Base-by-base conservation (phyloP, 2,329 filamentous ascomycete species). In the Sporothrix pallida region DNA sequence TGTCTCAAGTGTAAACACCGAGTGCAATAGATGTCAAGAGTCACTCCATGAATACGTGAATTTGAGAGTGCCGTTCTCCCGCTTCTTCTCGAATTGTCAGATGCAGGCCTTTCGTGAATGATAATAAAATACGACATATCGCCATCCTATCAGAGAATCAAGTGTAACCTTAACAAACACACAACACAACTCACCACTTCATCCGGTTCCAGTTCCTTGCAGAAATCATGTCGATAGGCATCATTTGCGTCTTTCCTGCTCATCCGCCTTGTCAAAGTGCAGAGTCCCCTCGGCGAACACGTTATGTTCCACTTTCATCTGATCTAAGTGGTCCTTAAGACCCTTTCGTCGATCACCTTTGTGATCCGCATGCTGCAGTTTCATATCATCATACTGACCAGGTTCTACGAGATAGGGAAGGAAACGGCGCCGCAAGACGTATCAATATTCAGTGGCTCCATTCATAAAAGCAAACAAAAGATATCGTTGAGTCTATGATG, bases 291-390 rank as follows among this genome's bases (percentile, higher is more conserved):
- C 17, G 26, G 31, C 58, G 31, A 42, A 15, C 37, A 31, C 26
- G 37, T 31, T 52, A 5, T 48, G 37, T 48, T 54, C 71, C 62
- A 60, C 15, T 23, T 69, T 72, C 63, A n/a, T 72, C 54, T 50
- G 62, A 62, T 62, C 20, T 48, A n/a, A 54, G 42, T 67, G 50
- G 17, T 20, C 58, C 20, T 62, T 7, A 26, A 44, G 17, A 65
- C n/a, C 65, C 44, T 31, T 65, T 56, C n/a, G 67, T 73, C 71
- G 71, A 69, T 73, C 71, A 58, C 42, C 60, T 31, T 20, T 31
- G 60, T 56, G 71, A 72, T 67, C 71, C 44, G 23, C 70, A 23
- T 65, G 48, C 17, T 67, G 46, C 26, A 20, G 70, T 72, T 72
- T 72, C 60, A 72, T 20, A 37, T 7, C 70, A 54, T 31, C 54